These are phyloP conservation scores for Komagataella mondaviorum DNA, from an alignment of 805 yeast species.

Conservation along the genomic window DNA sequence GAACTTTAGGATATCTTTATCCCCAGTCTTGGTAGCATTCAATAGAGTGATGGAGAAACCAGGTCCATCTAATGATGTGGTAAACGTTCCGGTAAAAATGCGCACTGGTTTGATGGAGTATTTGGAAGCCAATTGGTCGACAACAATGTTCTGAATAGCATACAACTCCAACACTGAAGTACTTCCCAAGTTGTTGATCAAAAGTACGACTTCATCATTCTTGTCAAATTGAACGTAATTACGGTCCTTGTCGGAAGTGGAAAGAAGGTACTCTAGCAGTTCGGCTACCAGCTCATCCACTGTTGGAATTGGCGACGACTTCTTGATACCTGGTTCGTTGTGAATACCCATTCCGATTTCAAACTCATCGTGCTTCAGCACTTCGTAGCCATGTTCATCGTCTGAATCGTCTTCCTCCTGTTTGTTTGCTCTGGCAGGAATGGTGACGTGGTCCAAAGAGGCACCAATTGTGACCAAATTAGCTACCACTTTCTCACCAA, in stretches of 20 bases:
- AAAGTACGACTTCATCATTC: conserved; percentile 47
- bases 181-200: conserved; percentile 85
- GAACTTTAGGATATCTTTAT: conserved; percentile 31
- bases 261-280: conserved; percentile 49
- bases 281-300: conserved; percentile 45
- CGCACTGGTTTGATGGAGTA: conserved; percentile 54
- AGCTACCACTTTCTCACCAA: conserved; percentile 48
- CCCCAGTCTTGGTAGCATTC: conserved; percentile 45
- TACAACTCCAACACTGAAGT: conserved; percentile 69
- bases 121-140: conserved; percentile 33
- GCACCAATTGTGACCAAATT: conserved; percentile 81
- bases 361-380: conserved; percentile 46
- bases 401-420: conserved; percentile 21
- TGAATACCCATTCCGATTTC: conserved; percentile 96
- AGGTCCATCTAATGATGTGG: conserved; percentile 84
- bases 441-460: conserved; percentile 78
- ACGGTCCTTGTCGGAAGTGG: conserved; percentile 58
- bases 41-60: conserved; percentile 81
- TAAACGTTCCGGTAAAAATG: conserved; percentile 62
- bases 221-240: conserved; percentile 59
- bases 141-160: conserved; percentile 53
- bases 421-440: conserved; percentile 63
- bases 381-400: conserved; percentile 20
- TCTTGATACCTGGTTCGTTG: conserved; percentile 79
- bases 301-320: conserved; percentile 53